A percentile compares a stretch with the other conserved stretches of the same genome.
Conservation (phyloP, 139 green algal species). For the Coccomyxa sp. region DNA sequence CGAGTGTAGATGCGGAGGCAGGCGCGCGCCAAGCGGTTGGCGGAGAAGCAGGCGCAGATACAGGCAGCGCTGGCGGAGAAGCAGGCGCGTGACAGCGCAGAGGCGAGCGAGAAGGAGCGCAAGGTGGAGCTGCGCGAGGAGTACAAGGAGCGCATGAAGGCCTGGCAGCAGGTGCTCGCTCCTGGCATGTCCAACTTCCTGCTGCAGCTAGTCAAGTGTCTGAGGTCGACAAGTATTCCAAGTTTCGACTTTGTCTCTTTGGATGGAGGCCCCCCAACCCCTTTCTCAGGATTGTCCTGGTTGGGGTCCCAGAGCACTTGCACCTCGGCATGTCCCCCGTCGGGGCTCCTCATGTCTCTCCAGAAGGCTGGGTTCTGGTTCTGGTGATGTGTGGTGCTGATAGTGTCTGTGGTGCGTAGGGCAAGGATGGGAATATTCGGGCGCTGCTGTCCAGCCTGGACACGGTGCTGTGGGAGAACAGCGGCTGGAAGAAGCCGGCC, state of each 20-base stretch:
- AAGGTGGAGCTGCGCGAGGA: constrained; percentile 55
- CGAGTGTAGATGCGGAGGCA: constrained; percentile 7
- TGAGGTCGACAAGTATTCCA: constrained; percentile 10
- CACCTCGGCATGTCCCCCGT: too few species aligned
- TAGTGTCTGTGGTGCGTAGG: neutral
- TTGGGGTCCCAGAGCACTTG: too few species aligned
- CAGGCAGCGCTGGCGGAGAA: constrained; percentile 36
- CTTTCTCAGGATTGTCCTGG: too few species aligned
- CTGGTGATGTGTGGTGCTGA: neutral
- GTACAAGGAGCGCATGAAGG: constrained; percentile 54
- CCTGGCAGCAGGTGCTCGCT: constrained; percentile 35
- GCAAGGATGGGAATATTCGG: constrained; percentile 71
- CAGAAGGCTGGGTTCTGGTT: neutral
- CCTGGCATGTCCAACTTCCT: neutral
- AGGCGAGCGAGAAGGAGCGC: constrained; percentile 40
- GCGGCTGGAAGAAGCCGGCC: constrained; percentile 64
- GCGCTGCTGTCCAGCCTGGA: constrained; percentile 79
- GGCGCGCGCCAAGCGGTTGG: constrained; percentile 24
- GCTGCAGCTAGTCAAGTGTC: too few species aligned
- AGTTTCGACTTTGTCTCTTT: too few species aligned
- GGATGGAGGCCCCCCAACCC: too few species aligned
- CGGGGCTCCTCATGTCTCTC: too few species aligned
- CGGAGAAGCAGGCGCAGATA: constrained; percentile 37
- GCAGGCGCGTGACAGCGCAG: constrained; percentile 46
- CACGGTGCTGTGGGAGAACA: constrained; percentile 83